Base-by-base conservation (phyloP, 2,329 filamentous ascomycete species). In the Didymella lethalis region DNA sequence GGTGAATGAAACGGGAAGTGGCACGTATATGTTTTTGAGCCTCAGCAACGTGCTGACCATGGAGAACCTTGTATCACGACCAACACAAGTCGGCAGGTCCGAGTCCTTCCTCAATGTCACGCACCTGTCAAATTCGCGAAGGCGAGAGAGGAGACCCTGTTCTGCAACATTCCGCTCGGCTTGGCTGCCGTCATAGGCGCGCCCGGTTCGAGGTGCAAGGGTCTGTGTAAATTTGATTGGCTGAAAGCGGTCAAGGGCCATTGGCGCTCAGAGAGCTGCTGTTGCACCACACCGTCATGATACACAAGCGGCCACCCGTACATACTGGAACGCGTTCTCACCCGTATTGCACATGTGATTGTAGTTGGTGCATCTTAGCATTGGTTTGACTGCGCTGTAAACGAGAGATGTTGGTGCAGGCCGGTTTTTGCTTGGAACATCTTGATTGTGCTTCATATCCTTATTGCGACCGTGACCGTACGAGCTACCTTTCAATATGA, bases 181-280 rank as follows among this genome's bases (percentile, higher is more conserved):
- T 72, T 70, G 61, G 71, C 65, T 62, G 62, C 68, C 67, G 69
- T 71, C 67, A 69, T 69, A 67, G 64, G 66, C 67, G 62, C 63
- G 62, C 63, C 56, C 48, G 57, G 45, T 58, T 48, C 25, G 45
- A 58, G n/a, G 20, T 36, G 44, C 64, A 53, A 49, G 63, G 64
- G 64, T 50, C 26, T 31, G 28, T 26, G 10, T 26, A 8, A 7
- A 34, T 57, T 54, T 70, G 68, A 73, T 74, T 75, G 71, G 73
- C 61, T 57, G 29, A 45, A 47, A 61, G 46, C 32, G 25, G 48
- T 61, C 50, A 26, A 51, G 32, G 32, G 54, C 41, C 16, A 58
- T 50, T 64, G 62, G 64, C 60, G 50, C 31, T 32, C 20, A 36
- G 26, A 25, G 43, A 38, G 11, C 26, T 16, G 43, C 44, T 50